These are phyloP conservation scores for Gliomastix tumulicola DNA, from an alignment of 2,329 filamentous ascomycete species.

Conservation along the genomic window DNA sequence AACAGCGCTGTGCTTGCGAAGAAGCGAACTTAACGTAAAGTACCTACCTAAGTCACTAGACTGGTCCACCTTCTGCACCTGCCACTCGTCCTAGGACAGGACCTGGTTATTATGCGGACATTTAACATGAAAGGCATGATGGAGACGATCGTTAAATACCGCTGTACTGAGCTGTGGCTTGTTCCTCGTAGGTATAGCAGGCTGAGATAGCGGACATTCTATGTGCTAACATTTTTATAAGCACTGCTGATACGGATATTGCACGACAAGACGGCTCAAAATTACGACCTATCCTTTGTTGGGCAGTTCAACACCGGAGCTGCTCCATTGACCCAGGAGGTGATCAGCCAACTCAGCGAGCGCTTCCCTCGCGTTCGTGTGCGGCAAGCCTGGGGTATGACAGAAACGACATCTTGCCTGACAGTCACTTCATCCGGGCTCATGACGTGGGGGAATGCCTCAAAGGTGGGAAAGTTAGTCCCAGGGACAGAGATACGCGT, in stretches of 20 bases:
- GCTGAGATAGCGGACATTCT: background rate
- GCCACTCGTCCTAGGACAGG: background rate
- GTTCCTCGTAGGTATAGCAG: conserved; percentile 39
- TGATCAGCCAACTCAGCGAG: background rate
- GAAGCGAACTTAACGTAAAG: background rate
- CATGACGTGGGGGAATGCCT: background rate
- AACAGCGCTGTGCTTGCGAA: background rate
- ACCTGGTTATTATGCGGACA: background rate
- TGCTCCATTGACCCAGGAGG: background rate
- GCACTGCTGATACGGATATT: background rate
- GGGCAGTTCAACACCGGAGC: conserved; percentile 1
- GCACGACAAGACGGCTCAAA: background rate
- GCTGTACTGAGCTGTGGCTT: conserved; percentile 46
- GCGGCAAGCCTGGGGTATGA: conserved; percentile 1
- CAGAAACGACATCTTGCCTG: background rate
- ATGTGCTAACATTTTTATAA: background rate
- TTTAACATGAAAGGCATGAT: conserved; percentile 45
- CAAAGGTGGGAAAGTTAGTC: background rate
- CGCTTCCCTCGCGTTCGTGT: background rate
- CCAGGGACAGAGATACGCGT: background rate
- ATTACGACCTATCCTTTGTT: background rate
- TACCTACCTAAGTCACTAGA: background rate
- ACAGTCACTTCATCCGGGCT: background rate
- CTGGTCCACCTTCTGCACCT: background rate
- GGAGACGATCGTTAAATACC: conserved; percentile 40